Conservation (phyloP, 2,329 filamentous ascomycete genomes). For the Stagonosporopsis vannaccii region DNA sequence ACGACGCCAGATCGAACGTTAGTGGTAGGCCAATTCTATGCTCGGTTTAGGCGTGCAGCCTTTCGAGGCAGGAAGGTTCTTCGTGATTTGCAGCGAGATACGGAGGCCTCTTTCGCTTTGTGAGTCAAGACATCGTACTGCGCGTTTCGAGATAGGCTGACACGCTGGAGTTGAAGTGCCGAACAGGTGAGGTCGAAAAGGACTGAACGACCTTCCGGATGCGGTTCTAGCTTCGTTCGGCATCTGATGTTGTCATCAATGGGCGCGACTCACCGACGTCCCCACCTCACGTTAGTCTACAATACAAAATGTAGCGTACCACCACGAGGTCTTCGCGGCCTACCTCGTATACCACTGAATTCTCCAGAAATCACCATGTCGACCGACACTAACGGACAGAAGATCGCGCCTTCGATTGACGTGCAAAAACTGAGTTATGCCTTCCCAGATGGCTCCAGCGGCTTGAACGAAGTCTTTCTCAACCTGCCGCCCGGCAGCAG, state of each 20-base stretch:
- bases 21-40: no score
- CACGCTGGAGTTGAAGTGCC: not conserved
- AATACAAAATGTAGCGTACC: slow-evolving; percentile 14
- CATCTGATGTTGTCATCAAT: slow-evolving; percentile 17
- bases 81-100: no score
- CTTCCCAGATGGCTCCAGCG: slow-evolving; percentile 85
- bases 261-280: slow-evolving; percentile 8
- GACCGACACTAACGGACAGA: slow-evolving; percentile 23
- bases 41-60: no score
- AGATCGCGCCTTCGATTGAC: slow-evolving; percentile 67
- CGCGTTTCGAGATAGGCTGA: not conserved
- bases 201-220: slow-evolving; percentile 7
- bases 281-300: slow-evolving; percentile 10
- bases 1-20: no score
- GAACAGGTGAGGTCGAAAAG: slow-evolving; percentile 9
- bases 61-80: no score
- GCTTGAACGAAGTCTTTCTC: slow-evolving; percentile 76
- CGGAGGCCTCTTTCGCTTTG: no score
- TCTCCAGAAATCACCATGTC: slow-evolving; percentile 26
- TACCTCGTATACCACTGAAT: not conserved
- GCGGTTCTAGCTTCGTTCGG: slow-evolving; percentile 13
- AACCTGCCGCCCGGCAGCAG: slow-evolving; percentile 82
- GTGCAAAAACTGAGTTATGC: slow-evolving; percentile 83
- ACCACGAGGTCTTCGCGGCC: not conserved
- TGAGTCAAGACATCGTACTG: no score